These are phyloP conservation scores for Lolium perenne DNA, from an alignment of 176 grass and related monocot species.

Conservation along the genomic window DNA sequence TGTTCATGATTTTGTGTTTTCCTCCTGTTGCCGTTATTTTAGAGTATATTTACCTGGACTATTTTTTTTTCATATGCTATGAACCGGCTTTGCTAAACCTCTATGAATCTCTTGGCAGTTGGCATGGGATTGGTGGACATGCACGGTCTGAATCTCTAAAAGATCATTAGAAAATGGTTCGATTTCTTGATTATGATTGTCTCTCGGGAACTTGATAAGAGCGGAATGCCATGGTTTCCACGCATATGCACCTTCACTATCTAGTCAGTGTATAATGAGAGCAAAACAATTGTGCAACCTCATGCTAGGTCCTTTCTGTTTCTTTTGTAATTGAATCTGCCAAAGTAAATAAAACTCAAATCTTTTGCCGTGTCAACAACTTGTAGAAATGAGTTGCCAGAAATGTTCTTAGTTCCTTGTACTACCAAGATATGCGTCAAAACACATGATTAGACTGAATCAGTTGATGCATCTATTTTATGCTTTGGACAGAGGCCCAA, in stretches of 20 bases:
- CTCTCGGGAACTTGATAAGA: not conserved
- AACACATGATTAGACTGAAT: not conserved
- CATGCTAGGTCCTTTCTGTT: not conserved
- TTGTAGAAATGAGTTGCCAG: not conserved
- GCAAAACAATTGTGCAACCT: not conserved
- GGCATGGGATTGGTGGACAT: too few species aligned
- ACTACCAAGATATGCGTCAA: not conserved
- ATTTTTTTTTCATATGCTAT: too few species aligned
- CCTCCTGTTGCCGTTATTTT: too few species aligned
- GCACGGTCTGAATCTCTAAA: too few species aligned
- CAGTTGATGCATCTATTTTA: not conserved
- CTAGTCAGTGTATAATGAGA: not conserved
- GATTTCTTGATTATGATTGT: not conserved
- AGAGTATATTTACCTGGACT: too few species aligned
- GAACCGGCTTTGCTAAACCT: too few species aligned
- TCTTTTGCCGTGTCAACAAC: not conserved
- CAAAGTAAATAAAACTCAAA: not conserved
- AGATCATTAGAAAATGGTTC: not conserved
- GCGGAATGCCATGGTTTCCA: not conserved
- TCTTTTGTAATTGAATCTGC: not conserved
- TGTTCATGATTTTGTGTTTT: too few species aligned
- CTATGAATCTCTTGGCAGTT: too few species aligned
- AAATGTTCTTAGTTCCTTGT: not conserved
- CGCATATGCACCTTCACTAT: not conserved
- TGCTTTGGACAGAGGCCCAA: not conserved